Conservation (phyloP, 2,329 filamentous ascomycete species). For the Cadophora sp. region DNA sequence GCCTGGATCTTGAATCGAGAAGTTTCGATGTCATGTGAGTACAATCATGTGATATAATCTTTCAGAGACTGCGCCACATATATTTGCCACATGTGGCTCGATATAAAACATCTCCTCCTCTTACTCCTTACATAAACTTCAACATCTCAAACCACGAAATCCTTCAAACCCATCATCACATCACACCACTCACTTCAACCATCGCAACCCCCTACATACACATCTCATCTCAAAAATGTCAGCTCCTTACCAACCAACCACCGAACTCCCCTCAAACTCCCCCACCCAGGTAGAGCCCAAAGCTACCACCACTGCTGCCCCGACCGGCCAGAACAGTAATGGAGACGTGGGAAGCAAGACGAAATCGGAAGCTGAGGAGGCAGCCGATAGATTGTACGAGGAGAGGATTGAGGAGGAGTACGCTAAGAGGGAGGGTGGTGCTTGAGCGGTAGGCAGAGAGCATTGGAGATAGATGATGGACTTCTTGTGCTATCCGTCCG, state of each 20-base stretch:
- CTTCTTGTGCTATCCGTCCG: too few species aligned
- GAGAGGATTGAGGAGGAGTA: slow-evolving; percentile 68
- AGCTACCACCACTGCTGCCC: neutral
- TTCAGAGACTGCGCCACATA: neutral
- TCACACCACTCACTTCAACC: too few species aligned
- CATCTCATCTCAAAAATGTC: slow-evolving; percentile 8
- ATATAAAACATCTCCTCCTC: neutral
- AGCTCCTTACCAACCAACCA: neutral
- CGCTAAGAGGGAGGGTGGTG: slow-evolving; percentile 65
- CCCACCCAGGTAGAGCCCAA: neutral
- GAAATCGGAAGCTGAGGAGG: slow-evolving; percentile 20
- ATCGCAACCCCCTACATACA: too few species aligned
- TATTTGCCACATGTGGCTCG: slow-evolving; percentile 12
- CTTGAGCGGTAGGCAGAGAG: slow-evolving; percentile 48
- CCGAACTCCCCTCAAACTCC: neutral
- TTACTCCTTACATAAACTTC: neutral
- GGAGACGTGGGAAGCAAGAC: neutral
- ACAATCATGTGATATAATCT: neutral
- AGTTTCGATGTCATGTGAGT: neutral
- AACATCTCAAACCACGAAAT: neutral
- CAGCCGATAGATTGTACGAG: slow-evolving; percentile 51
- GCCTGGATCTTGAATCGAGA: neutral
- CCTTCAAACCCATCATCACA: too few species aligned
- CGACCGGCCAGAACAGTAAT: neutral
- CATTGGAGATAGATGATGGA: too few species aligned